Evolutionary conservation across 1,139 yeast species (phyloP), one percentile per base, ranked within the genome.

Genomic region (Debaryomyces coudertii): DNA sequence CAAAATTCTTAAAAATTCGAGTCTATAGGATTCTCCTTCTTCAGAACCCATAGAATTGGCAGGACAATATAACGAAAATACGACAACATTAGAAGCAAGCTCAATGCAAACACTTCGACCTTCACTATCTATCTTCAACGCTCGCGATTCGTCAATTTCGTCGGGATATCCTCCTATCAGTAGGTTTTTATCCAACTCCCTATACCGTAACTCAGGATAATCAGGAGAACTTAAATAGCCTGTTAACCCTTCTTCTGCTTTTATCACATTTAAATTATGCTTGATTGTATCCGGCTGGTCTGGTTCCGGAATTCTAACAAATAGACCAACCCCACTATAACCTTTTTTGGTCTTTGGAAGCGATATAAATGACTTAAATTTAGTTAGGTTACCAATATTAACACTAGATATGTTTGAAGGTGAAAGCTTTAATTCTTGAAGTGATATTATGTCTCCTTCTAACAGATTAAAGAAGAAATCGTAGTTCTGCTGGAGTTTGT

Each of bases 181-280:
- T 12, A 63, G 54, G 43, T 50, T 57, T 49, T 46, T 49, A 27
- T 48, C 57, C 27, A 52, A 47, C 44, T 68, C 64, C 50, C 66
- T 49, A 54, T 66, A 63, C 3, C 47, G 46, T 20, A 27, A 38
- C 1, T 49, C 48, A 2, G 53, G 50, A 16, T 47, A 46, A 20
- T 52, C 55, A 6, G 61, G 55, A 0, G 57, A 31, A 36, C 46
- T 53, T 23, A 90, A 63, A 51, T 72, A 69, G 0, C 98, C 99
- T 0, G 97, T 87, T 9, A 93, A 68, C 0, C 99, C 99, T 61
- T 92, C 96, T 63, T 93, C 99, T 0, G 95, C 97, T 52, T 78
- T 81, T 2, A 77, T 48, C 1, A 90, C 88, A 2, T 76, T 68
- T 31, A 85, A 56, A 11, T 74, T 57, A 28, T 62, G 56, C 53